Evolutionary conservation across 2,329 filamentous ascomycete species (phyloP).

Genomic region (Penicillium sp.): DNA sequence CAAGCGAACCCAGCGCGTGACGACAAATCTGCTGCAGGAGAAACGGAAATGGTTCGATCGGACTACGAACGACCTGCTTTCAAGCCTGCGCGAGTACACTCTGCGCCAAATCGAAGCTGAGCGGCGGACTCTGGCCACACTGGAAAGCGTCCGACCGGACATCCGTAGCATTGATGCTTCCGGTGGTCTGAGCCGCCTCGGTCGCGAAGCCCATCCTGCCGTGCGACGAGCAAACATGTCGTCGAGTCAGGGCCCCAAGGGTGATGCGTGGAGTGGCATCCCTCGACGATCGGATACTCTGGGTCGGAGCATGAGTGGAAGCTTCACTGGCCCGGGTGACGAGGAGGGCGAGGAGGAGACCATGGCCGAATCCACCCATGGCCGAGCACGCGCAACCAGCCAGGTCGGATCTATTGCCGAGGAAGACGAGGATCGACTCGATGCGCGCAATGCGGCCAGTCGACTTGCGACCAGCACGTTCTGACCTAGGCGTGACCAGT

Average conservation of each 20-base stretch:
- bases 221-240: conserved; percentile 68
- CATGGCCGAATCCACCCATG: conserved; percentile 37
- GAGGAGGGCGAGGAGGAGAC: conserved; percentile 52
- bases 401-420: conserved; percentile 40
- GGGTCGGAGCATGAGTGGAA: conserved; percentile 69
- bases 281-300: conserved; percentile 74
- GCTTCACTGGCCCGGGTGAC: conserved; percentile 61
- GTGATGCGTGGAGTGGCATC: conserved; percentile 97
- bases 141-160: conserved; percentile 91
- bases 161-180: conserved; percentile 87
- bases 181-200: conserved; percentile 81
- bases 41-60: conserved; percentile 85
- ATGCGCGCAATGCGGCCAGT: conserved; percentile 92
- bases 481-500: conserved; percentile 54
- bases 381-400: conserved; percentile 44
- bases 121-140: conserved; percentile 77
- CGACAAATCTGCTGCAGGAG: conserved; percentile 79
- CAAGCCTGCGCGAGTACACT: conserved; percentile 84
- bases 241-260: conserved; percentile 88
- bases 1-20: conserved; percentile 83
- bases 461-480: conserved; percentile 92
- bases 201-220: conserved; percentile 77
- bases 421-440: conserved; percentile 79
- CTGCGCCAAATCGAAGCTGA: conserved; percentile 94
- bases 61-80: conserved; percentile 75